Evolutionary conservation across 1,284 basidiomycete species (phyloP).

Genomic region (Trichosporon inkin): DNA sequence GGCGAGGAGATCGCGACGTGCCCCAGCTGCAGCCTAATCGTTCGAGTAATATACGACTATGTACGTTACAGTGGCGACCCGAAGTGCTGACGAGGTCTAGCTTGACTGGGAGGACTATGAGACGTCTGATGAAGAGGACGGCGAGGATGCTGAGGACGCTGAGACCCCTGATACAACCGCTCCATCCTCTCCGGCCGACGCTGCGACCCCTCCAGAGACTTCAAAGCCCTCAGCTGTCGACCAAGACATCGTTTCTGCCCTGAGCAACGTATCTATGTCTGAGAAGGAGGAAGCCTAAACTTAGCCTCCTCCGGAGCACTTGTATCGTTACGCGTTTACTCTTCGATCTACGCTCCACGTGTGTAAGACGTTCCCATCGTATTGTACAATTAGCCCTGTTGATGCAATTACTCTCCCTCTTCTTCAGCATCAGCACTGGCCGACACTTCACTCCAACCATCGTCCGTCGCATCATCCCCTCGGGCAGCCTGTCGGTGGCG

Average conservation of each 20-base stretch:
- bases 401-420: not conserved
- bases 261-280: not conserved
- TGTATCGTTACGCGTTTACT: not conserved
- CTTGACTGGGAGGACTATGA: slow-evolving; percentile 52
- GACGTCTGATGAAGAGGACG: slow-evolving; percentile 43
- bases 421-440: not conserved
- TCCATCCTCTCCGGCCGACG: not conserved
- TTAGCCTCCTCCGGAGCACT: not conserved
- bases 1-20: slow-evolving; percentile 97
- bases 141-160: slow-evolving; percentile 8
- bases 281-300: not conserved
- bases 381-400: not conserved
- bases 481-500: not conserved
- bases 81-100: slow-evolving; percentile 25
- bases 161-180: slow-evolving; percentile 16
- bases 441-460: not conserved
- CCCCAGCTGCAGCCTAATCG: slow-evolving; percentile 90
- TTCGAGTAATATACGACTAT: slow-evolving; percentile 91
- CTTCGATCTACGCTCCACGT: not conserved
- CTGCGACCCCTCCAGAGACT: not conserved
- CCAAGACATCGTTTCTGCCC: not conserved
- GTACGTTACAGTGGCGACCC: slow-evolving; percentile 56
- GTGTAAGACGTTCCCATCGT: not conserved
- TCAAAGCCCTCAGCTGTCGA: not conserved
- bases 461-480: not conserved